phyloP scores from a whole-genome alignment of 257 asterid genomes.

The Scutellaria baicalensis region DNA sequence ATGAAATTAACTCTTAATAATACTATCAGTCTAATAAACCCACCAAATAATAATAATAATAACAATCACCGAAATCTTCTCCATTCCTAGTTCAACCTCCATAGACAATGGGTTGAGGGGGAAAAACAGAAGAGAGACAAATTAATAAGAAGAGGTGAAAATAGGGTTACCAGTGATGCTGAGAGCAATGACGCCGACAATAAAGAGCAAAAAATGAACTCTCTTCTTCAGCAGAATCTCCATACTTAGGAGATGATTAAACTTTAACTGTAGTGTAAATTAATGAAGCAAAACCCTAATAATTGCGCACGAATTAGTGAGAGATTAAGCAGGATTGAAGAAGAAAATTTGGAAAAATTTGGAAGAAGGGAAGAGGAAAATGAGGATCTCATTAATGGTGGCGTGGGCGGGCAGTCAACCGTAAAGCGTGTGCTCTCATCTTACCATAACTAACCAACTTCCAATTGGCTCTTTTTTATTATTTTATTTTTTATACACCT shows the following conservation, averaged over 20 bases:
- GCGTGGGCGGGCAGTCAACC: neutral
- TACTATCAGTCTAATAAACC: neutral
- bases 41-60: neutral
- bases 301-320: neutral
- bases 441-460: neutral
- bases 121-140: too few relatives aligned
- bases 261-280: neutral
- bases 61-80: too few relatives aligned
- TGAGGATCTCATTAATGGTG: neutral
- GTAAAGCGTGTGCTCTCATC: neutral
- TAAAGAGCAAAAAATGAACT: slow-evolving; percentile 53
- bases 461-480: neutral
- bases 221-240: slow-evolving; percentile 59
- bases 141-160: neutral
- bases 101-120: too few relatives aligned
- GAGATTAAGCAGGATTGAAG: neutral
- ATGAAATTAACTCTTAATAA: neutral
- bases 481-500: too few relatives aligned
- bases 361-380: neutral
- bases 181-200: slow-evolving; percentile 53
- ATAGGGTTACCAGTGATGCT: slow-evolving; percentile 56
- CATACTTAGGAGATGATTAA: slow-evolving; percentile 7
- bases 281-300: neutral
- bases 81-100: too few relatives aligned
- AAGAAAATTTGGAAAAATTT: neutral